phyloP scores from a whole-genome alignment of 106 monocot genomes.

The Posidonia australis region DNA sequence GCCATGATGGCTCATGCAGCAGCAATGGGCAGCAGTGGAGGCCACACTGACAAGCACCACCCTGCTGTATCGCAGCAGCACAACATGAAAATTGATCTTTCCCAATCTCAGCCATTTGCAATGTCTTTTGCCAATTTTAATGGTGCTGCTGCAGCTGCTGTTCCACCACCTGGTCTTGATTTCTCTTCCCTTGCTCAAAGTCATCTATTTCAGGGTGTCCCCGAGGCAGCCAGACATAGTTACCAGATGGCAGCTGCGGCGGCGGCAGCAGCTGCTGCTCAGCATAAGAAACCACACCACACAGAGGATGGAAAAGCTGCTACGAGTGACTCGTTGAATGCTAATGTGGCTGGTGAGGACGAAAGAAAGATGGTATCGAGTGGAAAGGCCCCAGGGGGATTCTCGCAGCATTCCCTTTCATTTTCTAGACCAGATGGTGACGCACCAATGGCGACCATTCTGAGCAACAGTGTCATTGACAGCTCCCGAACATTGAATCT shows the following conservation, averaged over 20 bases:
- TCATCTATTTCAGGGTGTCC: slow-evolving; percentile 46
- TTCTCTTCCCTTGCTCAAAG: slow-evolving; percentile 60
- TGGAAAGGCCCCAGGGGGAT: slow-evolving; percentile 15
- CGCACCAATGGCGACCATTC: slow-evolving; percentile 16
- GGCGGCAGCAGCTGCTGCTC: not conserved
- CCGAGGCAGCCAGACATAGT: slow-evolving; percentile 45
- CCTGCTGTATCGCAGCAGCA: slow-evolving; percentile 20
- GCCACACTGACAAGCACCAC: slow-evolving; percentile 35
- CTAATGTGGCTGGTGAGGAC: slow-evolving; percentile 21
- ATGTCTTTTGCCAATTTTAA: slow-evolving; percentile 61
- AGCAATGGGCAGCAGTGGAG: slow-evolving; percentile 14
- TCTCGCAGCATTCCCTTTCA: slow-evolving; percentile 36
- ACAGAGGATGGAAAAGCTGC: slow-evolving; percentile 35
- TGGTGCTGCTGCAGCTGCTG: slow-evolving; percentile 14
- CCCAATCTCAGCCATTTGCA: slow-evolving; percentile 51
- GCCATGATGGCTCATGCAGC: slow-evolving; percentile 42
- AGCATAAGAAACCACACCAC: slow-evolving; percentile 31
- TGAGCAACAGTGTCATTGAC: slow-evolving; percentile 24
- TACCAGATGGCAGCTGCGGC: slow-evolving; percentile 32
- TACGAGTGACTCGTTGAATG: slow-evolving; percentile 17
- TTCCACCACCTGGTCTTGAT: slow-evolving; percentile 36
- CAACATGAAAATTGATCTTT: slow-evolving; percentile 34
- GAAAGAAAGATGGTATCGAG: slow-evolving; percentile 22
- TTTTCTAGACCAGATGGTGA: slow-evolving; percentile 42
- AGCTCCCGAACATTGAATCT: slow-evolving; percentile 40